Evolutionary conservation across 176 grass and related monocot genomes (phyloP).

Genomic region (Otatea glauca): DNA sequence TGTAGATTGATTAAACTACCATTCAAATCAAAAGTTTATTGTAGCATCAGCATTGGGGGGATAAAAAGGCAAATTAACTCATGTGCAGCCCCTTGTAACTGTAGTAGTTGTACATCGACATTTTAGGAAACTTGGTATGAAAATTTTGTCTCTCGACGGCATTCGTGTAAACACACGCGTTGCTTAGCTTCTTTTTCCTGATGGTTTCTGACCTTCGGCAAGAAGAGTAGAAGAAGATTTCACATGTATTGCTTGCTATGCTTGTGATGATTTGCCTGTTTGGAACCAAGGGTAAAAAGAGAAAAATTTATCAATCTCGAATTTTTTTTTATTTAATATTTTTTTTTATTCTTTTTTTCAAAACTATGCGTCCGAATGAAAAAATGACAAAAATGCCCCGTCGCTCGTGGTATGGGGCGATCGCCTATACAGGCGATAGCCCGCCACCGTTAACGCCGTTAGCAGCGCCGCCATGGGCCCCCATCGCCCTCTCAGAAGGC

Average conservation of each 20-base stretch:
- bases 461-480: too few relatives aligned
- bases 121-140: not conserved
- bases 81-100: slow-evolving; percentile 49
- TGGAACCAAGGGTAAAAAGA: too few relatives aligned
- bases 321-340: too few relatives aligned
- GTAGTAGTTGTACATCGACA: slow-evolving; percentile 31
- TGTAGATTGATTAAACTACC: slow-evolving; percentile 27
- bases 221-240: not conserved
- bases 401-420: too few relatives aligned
- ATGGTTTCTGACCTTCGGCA: not conserved
- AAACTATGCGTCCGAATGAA: too few relatives aligned
- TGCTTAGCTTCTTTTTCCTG: not conserved
- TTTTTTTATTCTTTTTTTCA: too few relatives aligned
- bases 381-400: too few relatives aligned
- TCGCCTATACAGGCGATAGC: too few relatives aligned
- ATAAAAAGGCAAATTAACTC: slow-evolving; percentile 22
- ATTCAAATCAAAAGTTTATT: not conserved
- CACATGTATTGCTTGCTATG: not conserved
- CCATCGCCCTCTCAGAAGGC: too few relatives aligned
- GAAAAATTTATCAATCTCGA: too few relatives aligned
- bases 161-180: not conserved
- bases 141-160: not conserved
- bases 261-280: not conserved
- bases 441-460: too few relatives aligned
- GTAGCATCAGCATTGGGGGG: slow-evolving; percentile 9